Base-by-base conservation (phyloP, 2,329 filamentous ascomycete species). In the Penicillium palitans region DNA sequence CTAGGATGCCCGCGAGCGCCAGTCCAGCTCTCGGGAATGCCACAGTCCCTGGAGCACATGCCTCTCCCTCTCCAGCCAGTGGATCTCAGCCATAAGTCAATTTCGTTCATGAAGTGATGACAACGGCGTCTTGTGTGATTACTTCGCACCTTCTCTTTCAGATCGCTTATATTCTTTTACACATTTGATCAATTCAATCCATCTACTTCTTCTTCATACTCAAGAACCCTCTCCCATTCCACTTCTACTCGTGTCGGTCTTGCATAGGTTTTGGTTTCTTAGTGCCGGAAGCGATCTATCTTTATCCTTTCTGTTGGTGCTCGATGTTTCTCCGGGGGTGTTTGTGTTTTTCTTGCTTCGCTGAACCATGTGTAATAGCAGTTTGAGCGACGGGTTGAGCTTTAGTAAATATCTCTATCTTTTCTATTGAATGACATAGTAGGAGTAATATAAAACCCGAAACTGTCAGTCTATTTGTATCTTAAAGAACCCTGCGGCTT, bases 71-170 rank as follows among this genome's bases (percentile, higher is more conserved):
- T 10, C 48, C 59, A 25, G 58, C 52, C 33, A 45, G 52, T n/a
- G 61, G 58, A 35, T 21, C 60, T 31, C 58, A 62, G 58, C 50
- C 59, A 56, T 61, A 61, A 61, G 59, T 61, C 40, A 55, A 37
- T 47, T 37, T 58, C 40, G 33, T 47, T 63, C 55, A 65, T 57
- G 64, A 64, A 62, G 52, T 64, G 47, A 67, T 60, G 65, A 60
- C 58, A 51, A 47, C 39, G 57, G 58, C 54, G 62, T 60, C 58
- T 27, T 45, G 55, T 44, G 58, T 61, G 56, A 40, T 61, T 51
- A 52, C 51, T 49, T 37, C 24, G 15, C 19, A 41, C 49, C 33
- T 55, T 55, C 56, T 47, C 46, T 59, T 63, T 42, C 47, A 60
- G 60, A 62, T 55, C 45, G 42, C 55, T 57, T 63, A 54, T 66